Evolutionary conservation across 2,329 filamentous ascomycete species (phyloP).

Genomic region (Nigrograna mackinnonii): DNA sequence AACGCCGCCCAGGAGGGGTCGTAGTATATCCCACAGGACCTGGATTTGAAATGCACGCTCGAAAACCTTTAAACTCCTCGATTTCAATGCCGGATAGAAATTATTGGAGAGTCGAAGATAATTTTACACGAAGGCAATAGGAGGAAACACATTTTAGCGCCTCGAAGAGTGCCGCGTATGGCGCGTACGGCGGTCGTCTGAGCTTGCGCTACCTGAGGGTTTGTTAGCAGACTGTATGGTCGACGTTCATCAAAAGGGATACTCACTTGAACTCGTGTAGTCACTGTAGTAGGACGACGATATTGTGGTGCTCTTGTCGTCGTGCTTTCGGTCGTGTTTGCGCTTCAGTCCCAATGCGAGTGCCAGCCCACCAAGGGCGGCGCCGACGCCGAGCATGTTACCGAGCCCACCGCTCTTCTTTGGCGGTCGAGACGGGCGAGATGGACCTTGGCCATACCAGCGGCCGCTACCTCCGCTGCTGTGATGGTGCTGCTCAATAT

Average conservation of each 20-base stretch:
- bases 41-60: constrained; percentile 15
- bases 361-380: constrained; percentile 48
- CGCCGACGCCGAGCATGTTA: constrained; percentile 42
- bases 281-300: constrained; percentile 48
- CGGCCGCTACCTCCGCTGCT: constrained; percentile 62
- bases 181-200: constrained; percentile 45
- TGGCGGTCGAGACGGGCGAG: constrained; percentile 37
- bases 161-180: constrained; percentile 41
- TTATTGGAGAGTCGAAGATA: constrained; percentile 10
- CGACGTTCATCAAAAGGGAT: background rate
- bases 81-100: constrained; percentile 6
- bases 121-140: constrained; percentile 15
- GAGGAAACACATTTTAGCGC: constrained; percentile 13
- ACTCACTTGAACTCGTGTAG: constrained; percentile 54
- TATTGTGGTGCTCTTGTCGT: constrained; percentile 48
- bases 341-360: constrained; percentile 51
- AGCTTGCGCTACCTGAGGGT: constrained; percentile 47
- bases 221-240: constrained; percentile 18
- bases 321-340: constrained; percentile 38
- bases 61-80: constrained; percentile 9
- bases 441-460: constrained; percentile 50
- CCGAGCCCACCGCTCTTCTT: constrained; percentile 39
- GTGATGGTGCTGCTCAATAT: constrained; percentile 66
- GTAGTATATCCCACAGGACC: constrained; percentile 1
- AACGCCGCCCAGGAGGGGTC: constrained; percentile 5